phyloP scores from a whole-genome alignment of 352 stramenopile genomes.

The Peronospora belbahrii region DNA sequence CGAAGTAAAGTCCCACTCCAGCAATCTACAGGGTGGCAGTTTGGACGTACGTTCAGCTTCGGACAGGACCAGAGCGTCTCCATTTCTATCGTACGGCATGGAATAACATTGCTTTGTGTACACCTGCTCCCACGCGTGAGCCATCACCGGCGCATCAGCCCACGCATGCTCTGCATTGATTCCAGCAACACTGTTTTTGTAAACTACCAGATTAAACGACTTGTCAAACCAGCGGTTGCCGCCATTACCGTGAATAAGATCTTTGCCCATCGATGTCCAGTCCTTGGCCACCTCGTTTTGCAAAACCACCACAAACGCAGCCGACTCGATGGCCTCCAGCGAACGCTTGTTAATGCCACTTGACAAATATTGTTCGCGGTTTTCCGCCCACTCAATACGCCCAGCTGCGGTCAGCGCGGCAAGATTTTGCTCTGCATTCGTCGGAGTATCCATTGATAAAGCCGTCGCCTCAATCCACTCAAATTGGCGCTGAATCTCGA shows the following conservation, averaged over 20 bases:
- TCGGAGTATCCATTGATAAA: constrained; percentile 25
- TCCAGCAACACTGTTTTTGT: constrained; percentile 90
- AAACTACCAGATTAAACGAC: constrained; percentile 92
- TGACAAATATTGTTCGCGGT: constrained; percentile 82
- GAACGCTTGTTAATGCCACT: constrained; percentile 86
- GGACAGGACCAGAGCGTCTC: constrained; percentile 30
- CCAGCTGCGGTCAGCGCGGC: constrained; percentile 72
- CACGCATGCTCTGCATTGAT: constrained; percentile 93
- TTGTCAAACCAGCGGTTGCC: constrained; percentile 98
- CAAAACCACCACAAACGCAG: constrained; percentile 71
- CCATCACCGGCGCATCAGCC: constrained; percentile 85
- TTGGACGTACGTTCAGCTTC: constrained; percentile 42
- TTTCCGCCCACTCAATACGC: constrained; percentile 85
- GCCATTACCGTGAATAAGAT: constrained; percentile 81
- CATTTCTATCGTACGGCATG: constrained; percentile 50
- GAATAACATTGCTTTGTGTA: constrained; percentile 52
- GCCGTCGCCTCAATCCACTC: constrained; percentile 58
- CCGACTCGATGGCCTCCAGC: constrained; percentile 64
- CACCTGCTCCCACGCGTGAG: constrained; percentile 76
- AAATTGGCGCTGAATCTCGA: constrained; percentile 76
- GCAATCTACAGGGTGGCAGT: constrained; percentile 40
- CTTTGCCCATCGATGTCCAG: constrained; percentile 62
- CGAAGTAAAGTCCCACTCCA: constrained; percentile 57
- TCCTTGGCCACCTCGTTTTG: constrained; percentile 51
- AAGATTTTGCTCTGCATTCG: constrained; percentile 45